Base-by-base conservation (phyloP, 192 early-diverging fungal genomes). In the Phlyctochytrium arcticum region DNA sequence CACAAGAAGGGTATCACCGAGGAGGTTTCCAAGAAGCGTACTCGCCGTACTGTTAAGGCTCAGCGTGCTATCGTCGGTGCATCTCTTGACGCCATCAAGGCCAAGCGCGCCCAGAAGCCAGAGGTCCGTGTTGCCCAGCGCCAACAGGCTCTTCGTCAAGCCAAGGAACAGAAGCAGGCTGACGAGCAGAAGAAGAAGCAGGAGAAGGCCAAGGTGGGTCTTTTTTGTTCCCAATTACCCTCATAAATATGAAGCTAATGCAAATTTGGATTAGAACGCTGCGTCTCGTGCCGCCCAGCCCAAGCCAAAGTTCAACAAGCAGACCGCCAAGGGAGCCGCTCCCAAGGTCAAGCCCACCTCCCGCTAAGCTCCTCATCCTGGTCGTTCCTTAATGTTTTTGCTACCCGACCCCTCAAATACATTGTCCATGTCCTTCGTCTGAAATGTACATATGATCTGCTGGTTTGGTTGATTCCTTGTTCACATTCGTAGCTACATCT, bases 1-100 rank as follows among this genome's bases (percentile, higher is more conserved):
- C 91, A 98, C 88, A 93, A 94, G 87, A 99, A 99, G 92, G 97
- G 95, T 79, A 87, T 93, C 69, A 89, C 88, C 74, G 92, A 94
- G 75, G 95, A 96, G 82, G 86, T 89, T 34, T 72, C 92, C 78
- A 97, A 97, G 90, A 99, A 97, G 92, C 88, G 92, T 75, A 88
- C 90, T 49, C 86, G 89, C 74, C 90, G 92, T 75, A 84, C 88
- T 63, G 92, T 96, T 73, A 97, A 98, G 90, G 87, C 85, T 81
- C 88, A 93, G 80, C 91, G 96, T 83, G 92, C 88, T 56, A 81
- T 99, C 68, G 95, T 93, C 57, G 95, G 95, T 83, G 91, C 91
- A 59, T 89, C 94, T 64, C 87, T 88, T 82, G 95, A 99, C 65
- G 87, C 89, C 62, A 98, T 99, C 81, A 92, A 92, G 73, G 95